Evolutionary conservation across 2,329 filamentous ascomycete species (phyloP).

Genomic region (Diplodia corticola): DNA sequence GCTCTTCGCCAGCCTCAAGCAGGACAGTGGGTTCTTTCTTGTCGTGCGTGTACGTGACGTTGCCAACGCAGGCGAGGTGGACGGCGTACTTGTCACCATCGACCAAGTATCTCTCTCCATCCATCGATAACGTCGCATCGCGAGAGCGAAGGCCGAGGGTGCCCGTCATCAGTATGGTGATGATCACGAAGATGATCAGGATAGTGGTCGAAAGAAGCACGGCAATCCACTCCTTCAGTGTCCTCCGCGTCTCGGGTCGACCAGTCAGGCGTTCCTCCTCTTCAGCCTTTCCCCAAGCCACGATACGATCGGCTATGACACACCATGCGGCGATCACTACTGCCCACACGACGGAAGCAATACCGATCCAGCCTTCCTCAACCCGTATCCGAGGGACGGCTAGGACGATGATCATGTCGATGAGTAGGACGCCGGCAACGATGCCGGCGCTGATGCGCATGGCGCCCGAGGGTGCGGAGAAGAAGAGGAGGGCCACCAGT

Average conservation of each 20-base stretch:
- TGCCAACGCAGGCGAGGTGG: conserved; percentile 83
- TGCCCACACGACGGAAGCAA: conserved; percentile 81
- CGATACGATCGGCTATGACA: conserved; percentile 74
- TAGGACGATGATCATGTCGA: conserved; percentile 78
- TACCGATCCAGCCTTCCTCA: conserved; percentile 91
- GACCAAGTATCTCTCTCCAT: conserved; percentile 76
- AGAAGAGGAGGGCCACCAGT: conserved; percentile 79
- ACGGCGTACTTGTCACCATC: conserved; percentile 83
- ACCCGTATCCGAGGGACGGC: conserved; percentile 71
- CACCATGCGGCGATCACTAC: conserved; percentile 77
- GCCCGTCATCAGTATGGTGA: conserved; percentile 72
- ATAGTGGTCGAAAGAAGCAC: conserved; percentile 74
- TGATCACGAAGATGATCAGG: conserved; percentile 66
- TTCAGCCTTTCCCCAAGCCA: conserved; percentile 87
- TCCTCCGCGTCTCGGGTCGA: conserved; percentile 79
- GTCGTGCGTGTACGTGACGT: conserved; percentile 58
- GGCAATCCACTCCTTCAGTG: conserved; percentile 78
- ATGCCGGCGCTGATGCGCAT: conserved; percentile 72
- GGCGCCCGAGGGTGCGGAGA: conserved; percentile 76
- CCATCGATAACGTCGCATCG: conserved; percentile 71
- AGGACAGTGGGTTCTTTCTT: conserved; percentile 73
- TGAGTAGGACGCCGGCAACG: conserved; percentile 65
- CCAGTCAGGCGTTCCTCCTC: conserved; percentile 93
- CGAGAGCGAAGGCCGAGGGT: conserved; percentile 77
- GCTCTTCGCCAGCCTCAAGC: conserved; percentile 78